Base-by-base conservation (phyloP, 2,329 filamentous ascomycete species). In the Diaporthe vexans region DNA sequence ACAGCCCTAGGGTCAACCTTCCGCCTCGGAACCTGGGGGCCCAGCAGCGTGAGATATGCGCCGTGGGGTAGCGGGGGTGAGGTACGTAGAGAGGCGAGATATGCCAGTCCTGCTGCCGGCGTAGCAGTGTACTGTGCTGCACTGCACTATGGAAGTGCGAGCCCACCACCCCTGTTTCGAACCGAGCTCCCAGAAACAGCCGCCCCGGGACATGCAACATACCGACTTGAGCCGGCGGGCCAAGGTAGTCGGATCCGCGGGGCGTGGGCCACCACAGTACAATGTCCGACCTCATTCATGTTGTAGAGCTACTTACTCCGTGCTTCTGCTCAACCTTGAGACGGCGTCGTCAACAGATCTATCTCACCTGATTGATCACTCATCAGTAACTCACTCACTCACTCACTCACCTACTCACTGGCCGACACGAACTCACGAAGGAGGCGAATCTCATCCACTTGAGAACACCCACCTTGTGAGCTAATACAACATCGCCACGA, bases 171-270 rank as follows among this genome's bases (percentile, higher is more conserved):
- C 56, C 56, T 74, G 26, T 29, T 48, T 10, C 40, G 57, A 57
- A 15, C 29, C 43, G 26, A 59, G 52, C 37, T 57, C 37, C 29
- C 46, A 26, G 43, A 40, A 51, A 51, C 26, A 40, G 56, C 35
- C 57, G 65, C 19, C 57, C 52, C 56, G 6, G 35, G 40, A 33
- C 13, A 29, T 57, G 43, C 33, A 33, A 63, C 24, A 48, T 51
- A 58, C 71, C 71, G 63, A 69, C 15, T 63, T 48, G 65, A 54
- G 73, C 73, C 73, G 71, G 43, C 71, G 71, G 71, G 56, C 63
- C 73, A 73, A 70, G 71, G 56, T 68, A 68, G 4, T 68, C 63
- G 61, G 52, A 48, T 75, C 48, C 71, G 65, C 26, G 59, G 56
- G 6, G 26, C 33, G 24, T 48, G 52, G 51, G 40, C 54, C 54